Percentiles rank a stretch among this genome's conserved stretches.
phyloP scores from a whole-genome alignment of 192 early-diverging fungal genomes.

The Chytriomyces hyalinus region DNA sequence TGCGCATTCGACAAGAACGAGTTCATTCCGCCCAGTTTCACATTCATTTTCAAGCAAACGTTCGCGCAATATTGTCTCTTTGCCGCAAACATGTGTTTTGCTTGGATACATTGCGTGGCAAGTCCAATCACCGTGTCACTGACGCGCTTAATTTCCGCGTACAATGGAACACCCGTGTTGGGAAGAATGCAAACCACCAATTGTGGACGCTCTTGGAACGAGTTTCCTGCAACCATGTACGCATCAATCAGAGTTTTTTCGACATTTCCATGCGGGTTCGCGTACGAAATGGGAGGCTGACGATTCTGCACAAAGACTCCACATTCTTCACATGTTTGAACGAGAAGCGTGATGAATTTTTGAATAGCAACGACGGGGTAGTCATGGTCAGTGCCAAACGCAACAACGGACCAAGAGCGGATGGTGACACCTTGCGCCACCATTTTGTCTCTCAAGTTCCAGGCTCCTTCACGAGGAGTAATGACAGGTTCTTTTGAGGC shows the following conservation, averaged over 20 bases:
- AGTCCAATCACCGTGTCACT: constrained; percentile 88
- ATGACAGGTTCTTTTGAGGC: constrained; percentile 65
- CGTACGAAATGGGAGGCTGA: constrained; percentile 64
- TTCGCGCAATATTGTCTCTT: constrained; percentile 95
- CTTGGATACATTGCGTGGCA: constrained; percentile 89
- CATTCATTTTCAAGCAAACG: constrained; percentile 91
- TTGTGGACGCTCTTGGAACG: constrained; percentile 71
- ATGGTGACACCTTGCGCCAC: constrained; percentile 77
- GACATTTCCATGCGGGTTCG: constrained; percentile 69
- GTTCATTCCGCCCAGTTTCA: constrained; percentile 92
- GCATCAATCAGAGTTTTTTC: constrained; percentile 71
- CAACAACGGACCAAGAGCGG: constrained; percentile 80
- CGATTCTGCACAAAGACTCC: constrained; percentile 60
- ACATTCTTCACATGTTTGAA: constrained; percentile 75
- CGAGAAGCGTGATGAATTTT: constrained; percentile 75
- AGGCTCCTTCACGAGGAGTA: constrained; percentile 73
- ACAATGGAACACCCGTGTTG: constrained; percentile 78
- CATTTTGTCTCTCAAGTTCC: constrained; percentile 86
- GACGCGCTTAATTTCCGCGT: constrained; percentile 87
- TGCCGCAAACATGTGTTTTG: constrained; percentile 73
- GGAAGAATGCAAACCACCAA: constrained; percentile 85
- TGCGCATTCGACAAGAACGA: constrained; percentile 61
- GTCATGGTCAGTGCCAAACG: constrained; percentile 66
- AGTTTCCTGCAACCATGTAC: constrained; percentile 70
- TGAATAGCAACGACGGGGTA: constrained; percentile 61